Evolutionary conservation across 139 green algal species (phyloP), one percentile per base, ranked within the genome.

Genomic region (Spirogloea muscicola): DNA sequence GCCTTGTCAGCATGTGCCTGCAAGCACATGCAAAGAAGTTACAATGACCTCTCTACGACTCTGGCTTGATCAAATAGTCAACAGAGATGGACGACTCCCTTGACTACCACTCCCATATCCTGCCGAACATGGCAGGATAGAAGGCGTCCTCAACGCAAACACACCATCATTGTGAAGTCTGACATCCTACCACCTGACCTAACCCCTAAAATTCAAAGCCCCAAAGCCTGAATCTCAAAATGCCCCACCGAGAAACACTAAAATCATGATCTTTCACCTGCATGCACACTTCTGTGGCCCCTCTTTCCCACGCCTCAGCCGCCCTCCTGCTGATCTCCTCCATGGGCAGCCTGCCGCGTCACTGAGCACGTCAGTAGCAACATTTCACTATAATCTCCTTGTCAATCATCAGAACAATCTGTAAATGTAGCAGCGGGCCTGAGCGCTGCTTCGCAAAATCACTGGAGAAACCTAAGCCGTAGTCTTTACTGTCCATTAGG

Each of bases 281-380:
- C 83, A 91, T 89, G 75, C 89, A 87, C 13, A 95, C 89, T 79
- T 96, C 91, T 0, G 91, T 93, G 3, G 91, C 90, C 0, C 91
- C 91, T 0, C 86, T 43, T 0, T 87, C 86, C 89, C 90, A 94
- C 3, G 91, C 91, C 74, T 95, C 90, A 7, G 84, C 84, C 9
- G 86, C 72, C 2, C 90, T 68, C 3, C 88, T 61, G 0, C 59
- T 66, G 13, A 96, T 82, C 83, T 96, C 91, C 2, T 87, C 84
- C 29, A 87, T 34, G 0, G 82, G 51, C 68, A 96, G 68, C 58
- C 94, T 71, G 62, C 33, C 27, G 51, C 51, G n/a, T n/a, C n/a
- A n/a, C n/a, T n/a, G n/a, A n/a, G n/a, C n/a, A n/a, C n/a, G n/a
- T n/a, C n/a, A n/a, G n/a, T n/a, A n/a, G n/a, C n/a, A n/a, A n/a